Conservation (phyloP, 352 stramenopile species). For the Globisporangium lucens region DNA sequence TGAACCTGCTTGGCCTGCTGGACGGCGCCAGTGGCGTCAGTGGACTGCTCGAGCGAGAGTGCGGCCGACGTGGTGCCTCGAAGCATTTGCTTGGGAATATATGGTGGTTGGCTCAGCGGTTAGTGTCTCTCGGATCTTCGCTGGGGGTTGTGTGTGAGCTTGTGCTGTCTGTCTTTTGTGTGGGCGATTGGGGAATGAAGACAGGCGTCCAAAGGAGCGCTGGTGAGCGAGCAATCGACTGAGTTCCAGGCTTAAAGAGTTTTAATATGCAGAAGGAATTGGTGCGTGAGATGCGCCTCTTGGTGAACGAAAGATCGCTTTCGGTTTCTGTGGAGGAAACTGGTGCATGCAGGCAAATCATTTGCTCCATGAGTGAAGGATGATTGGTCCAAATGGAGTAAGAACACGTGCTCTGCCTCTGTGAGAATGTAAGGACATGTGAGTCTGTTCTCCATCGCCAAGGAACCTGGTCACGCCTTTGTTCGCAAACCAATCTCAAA, state of each 20-base stretch:
- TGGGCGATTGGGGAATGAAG: not conserved
- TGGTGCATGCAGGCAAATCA: not conserved
- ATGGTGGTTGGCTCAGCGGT: not conserved
- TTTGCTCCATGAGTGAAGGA: not conserved
- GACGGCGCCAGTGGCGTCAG: slow-evolving; percentile 1
- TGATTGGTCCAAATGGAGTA: not conserved
- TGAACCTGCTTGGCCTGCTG: not conserved
- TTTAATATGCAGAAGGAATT: not conserved
- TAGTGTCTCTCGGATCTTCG: too few species aligned
- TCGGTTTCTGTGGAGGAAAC: not conserved
- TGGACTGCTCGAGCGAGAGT: slow-evolving; percentile 8
- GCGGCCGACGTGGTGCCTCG: not conserved
- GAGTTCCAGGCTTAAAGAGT: not conserved
- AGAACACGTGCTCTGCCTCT: too few species aligned
- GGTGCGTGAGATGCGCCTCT: too few species aligned
- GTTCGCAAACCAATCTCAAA: too few species aligned
- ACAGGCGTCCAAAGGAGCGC: too few species aligned
- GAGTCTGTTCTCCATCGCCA: too few species aligned
- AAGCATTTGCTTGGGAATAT: not conserved
- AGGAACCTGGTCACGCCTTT: too few species aligned
- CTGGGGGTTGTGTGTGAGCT: not conserved
- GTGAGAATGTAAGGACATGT: too few species aligned
- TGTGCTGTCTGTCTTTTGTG: not conserved
- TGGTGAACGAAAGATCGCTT: not conserved
- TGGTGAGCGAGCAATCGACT: too few species aligned